Conservation (phyloP, 2,329 filamentous ascomycete species). For the Fusarium agapanthi region DNA sequence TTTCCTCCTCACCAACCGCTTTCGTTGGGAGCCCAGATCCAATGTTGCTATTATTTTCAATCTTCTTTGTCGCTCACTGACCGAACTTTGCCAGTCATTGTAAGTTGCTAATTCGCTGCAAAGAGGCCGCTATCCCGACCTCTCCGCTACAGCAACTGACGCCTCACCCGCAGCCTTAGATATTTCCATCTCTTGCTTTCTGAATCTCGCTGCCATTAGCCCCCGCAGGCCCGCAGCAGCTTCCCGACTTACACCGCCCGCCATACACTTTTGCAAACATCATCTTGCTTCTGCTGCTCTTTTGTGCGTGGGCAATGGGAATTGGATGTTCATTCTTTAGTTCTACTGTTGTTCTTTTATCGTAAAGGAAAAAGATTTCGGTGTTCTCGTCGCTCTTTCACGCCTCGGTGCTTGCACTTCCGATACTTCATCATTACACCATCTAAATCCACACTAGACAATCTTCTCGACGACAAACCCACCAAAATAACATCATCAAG, state of each 20-base stretch:
- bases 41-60: not conserved
- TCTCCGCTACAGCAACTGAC: conserved; percentile 18
- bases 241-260: conserved; percentile 43
- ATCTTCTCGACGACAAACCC: conserved; percentile 9
- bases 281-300: conserved; percentile 27
- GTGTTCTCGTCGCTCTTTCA: not conserved
- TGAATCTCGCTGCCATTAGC: conserved; percentile 17
- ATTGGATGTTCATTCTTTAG: conserved; percentile 7
- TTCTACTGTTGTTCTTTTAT: conserved; percentile 2
- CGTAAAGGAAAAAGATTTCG: not conserved
- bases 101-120: conserved; percentile 1
- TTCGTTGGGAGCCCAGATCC: conserved; percentile 5
- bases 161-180: conserved; percentile 23
- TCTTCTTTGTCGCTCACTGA: conserved; percentile 18
- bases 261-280: conserved; percentile 38
- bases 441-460: conserved; percentile 12
- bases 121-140: not conserved
- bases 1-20: conserved; percentile 19
- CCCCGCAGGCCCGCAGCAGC: conserved; percentile 36
- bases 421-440: conserved; percentile 17
- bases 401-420: not conserved
- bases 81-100: conserved; percentile 18
- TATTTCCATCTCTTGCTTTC: conserved; percentile 20
- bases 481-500: conserved; percentile 22
- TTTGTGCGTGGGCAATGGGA: conserved; percentile 6